phyloP scores from a whole-genome alignment of 305 asterid species.

The Fraxinus dipetala region DNA sequence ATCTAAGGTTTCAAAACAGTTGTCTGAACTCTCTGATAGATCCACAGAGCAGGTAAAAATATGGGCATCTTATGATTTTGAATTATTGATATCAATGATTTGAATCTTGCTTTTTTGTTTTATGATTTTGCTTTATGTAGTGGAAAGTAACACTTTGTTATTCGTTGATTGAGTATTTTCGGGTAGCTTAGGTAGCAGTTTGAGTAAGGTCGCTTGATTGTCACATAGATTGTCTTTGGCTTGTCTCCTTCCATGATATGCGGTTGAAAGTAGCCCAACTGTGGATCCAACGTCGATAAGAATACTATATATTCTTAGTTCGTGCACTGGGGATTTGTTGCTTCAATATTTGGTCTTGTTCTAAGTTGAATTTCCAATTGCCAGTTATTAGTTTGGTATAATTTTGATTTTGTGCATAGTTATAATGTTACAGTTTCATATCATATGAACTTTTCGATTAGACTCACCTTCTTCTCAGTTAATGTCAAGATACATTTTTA shows the following conservation, averaged over 20 bases:
- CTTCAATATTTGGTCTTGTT: not conserved
- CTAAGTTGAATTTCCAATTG: no score
- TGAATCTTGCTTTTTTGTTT: not conserved
- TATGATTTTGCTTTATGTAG: not conserved
- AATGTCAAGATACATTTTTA: not conserved
- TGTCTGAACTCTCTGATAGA: conserved; percentile 23
- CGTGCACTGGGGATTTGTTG: not conserved
- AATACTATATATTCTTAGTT: not conserved
- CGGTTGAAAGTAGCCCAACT: not conserved
- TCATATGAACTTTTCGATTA: not conserved
- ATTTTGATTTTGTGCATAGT: no score
- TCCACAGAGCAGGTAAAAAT: conserved; percentile 40
- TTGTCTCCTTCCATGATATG: not conserved
- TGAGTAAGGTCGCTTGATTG: not conserved
- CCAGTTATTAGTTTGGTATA: no score
- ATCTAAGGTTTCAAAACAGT: conserved; percentile 21
- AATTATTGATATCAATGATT: not conserved
- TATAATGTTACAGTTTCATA: not conserved
- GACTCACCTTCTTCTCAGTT: not conserved
- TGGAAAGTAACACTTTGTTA: not conserved
- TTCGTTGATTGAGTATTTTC: not conserved
- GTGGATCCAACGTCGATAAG: not conserved
- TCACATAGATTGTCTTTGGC: not conserved
- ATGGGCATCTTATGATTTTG: not conserved
- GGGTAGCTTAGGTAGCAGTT: not conserved